Evolutionary conservation across 2,329 filamentous ascomycete species (phyloP), one percentile per base, ranked within the genome.

Genomic region (Fusarium brevicatenulatum): DNA sequence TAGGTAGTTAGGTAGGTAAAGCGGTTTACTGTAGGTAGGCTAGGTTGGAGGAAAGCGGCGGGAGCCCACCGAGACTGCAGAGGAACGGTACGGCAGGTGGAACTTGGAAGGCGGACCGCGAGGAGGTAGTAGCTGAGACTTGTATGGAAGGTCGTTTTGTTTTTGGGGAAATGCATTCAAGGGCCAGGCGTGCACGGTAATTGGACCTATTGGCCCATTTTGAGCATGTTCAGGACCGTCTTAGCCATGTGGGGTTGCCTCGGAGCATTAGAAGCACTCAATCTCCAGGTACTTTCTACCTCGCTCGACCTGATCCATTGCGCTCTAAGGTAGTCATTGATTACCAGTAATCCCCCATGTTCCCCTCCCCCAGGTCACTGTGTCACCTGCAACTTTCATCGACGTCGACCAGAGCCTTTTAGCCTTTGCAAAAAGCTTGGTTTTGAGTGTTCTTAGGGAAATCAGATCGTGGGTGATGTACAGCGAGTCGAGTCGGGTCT

Each of bases 361-460:
- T 73, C 59, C 66, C 74, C 74, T 63, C 71, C 61, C 63, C 57
- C 70, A 43, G 59, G 69, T 68, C 54, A 58, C 57, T 34, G 39
- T 67, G 74, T 76, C 75, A 76, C 74, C 75, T 76, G 75, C 74
- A 74, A 68, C 74, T 68, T 53, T 70, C 62, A 68, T 68, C 70
- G 71, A 73, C 71, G 71, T 73, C 71, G 71, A 73, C 70, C 71
- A 72, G 56, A 73, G 55, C 49, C 32, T 62, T 66, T 59, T 37
- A 55, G 60, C 60, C 28, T 66, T 65, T 57, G 16, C 16, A 25
- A 28, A 50, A 70, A 39, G 50, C 66, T 67, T 63, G 66, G 61
- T 50, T 53, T 30, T 36, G 18, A 34, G 28, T 42, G 32, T 21
- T 42, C 42, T 55, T 39, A 47, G 50, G 30, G 50, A 37, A 44